phyloP scores from a whole-genome alignment of 163 green algal genomes.

The Chlorella variabilis region DNA sequence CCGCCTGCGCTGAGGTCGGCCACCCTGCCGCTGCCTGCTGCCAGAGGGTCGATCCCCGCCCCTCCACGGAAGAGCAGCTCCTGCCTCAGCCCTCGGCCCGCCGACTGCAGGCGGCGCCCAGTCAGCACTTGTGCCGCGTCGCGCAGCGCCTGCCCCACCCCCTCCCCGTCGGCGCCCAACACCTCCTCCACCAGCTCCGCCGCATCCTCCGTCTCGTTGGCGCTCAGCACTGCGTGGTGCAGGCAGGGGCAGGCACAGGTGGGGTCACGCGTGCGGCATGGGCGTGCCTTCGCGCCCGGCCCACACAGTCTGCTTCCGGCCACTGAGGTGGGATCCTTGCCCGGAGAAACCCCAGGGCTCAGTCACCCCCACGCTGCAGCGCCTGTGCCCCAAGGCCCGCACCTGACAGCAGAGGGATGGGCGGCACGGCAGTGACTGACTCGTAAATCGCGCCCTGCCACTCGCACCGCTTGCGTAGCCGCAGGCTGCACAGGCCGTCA shows the following conservation, averaged over 20 bases:
- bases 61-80: background rate
- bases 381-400: background rate
- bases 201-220: conserved; percentile 14
- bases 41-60: background rate
- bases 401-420: conserved; percentile 13
- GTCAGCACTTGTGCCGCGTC: background rate
- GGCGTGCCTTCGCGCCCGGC: too few species aligned
- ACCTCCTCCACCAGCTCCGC: conserved; percentile 13
- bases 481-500: conserved; percentile 25
- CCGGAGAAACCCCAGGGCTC: too few species aligned
- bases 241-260: too few species aligned
- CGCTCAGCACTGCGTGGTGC: background rate
- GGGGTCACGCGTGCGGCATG: too few species aligned
- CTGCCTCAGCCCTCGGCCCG: background rate
- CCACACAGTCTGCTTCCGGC: too few species aligned
- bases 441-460: background rate
- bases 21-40: background rate
- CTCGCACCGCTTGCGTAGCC: conserved; percentile 20
- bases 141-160: background rate
- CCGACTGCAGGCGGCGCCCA: background rate
- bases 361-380: background rate
- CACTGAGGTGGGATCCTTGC: background rate
- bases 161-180: background rate
- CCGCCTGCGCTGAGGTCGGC: too few species aligned
- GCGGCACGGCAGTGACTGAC: background rate